Percentiles rank a stretch among this genome's conserved stretches.
Evolutionary conservation across 202 grass and related monocot genomes (phyloP).

Genomic region (Zizania palustris): DNA sequence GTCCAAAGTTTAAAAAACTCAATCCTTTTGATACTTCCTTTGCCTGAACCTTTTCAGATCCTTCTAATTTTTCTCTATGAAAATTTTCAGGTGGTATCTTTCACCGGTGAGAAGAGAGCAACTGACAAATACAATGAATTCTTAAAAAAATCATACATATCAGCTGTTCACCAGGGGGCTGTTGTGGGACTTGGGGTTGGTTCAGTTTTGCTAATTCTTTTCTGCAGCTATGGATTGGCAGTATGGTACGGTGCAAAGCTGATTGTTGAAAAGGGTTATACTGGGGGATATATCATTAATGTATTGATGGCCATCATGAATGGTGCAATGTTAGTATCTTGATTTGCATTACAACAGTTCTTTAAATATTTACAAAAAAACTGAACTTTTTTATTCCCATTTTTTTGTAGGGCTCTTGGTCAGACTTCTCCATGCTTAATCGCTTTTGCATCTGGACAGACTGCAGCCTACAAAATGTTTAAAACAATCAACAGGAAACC

Average conservation of each 20-base stretch:
- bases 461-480: constrained; percentile 84
- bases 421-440: constrained; percentile 71
- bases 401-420: constrained; percentile 63
- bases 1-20: constrained; percentile 4
- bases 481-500: constrained; percentile 64
- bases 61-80: constrained; percentile 10
- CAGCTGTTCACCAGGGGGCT: constrained; percentile 55
- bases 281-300: constrained; percentile 70
- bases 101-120: constrained; percentile 71
- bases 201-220: constrained; percentile 57
- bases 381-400: background rate
- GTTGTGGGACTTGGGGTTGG: constrained; percentile 59
- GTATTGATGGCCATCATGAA: constrained; percentile 68
- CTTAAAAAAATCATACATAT: constrained; percentile 55
- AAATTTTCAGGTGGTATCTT: constrained; percentile 69
- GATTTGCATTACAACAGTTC: constrained; percentile 10
- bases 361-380: constrained; percentile 19
- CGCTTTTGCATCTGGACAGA: constrained; percentile 69
- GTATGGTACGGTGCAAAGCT: constrained; percentile 72
- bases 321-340: constrained; percentile 69
- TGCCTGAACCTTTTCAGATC: background rate
- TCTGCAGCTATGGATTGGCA: constrained; percentile 66
- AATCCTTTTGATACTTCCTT: background rate
- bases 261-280: constrained; percentile 68
- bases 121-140: constrained; percentile 63